Evolutionary conservation across 805 yeast species (phyloP).

Genomic region (Nakazawaea wyomingensis): DNA sequence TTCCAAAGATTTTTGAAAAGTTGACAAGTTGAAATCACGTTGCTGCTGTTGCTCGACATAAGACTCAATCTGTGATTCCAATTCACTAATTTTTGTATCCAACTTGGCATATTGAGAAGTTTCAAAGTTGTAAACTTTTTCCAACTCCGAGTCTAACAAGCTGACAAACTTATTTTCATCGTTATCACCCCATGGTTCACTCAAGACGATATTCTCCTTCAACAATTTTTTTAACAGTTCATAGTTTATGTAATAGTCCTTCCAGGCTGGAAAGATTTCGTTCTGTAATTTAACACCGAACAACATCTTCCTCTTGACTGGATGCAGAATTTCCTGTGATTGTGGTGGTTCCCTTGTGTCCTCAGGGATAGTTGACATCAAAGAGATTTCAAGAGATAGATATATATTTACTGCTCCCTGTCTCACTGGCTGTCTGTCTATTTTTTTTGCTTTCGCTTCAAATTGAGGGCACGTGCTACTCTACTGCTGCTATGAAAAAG

Average conservation of each 20-base stretch:
- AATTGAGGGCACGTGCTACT: neutral
- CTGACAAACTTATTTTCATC: conserved; percentile 70
- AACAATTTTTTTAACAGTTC: conserved; percentile 58
- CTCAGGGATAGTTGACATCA: neutral
- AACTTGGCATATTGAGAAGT: conserved; percentile 61
- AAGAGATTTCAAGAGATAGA: too few species aligned
- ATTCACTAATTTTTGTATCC: conserved; percentile 53
- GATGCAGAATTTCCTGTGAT: neutral
- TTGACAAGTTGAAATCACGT: conserved; percentile 6
- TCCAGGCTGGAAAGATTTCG: conserved; percentile 89
- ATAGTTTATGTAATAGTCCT: conserved; percentile 61
- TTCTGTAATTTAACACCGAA: conserved; percentile 79
- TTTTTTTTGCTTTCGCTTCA: neutral
- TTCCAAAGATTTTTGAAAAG: conserved; percentile 68
- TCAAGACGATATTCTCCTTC: conserved; percentile 56
- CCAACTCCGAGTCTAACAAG: conserved; percentile 62
- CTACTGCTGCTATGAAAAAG: too few species aligned
- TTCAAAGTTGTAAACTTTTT: conserved; percentile 74
- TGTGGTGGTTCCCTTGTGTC: neutral
- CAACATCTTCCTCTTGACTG: conserved; percentile 46
- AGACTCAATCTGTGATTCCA: conserved; percentile 56
- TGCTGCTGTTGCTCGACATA: conserved; percentile 20
- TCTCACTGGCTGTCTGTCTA: neutral
- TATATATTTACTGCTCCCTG: neutral
- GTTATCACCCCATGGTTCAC: conserved; percentile 53